Evolutionary conservation across 2,329 filamentous ascomycete species (phyloP), one percentile per base, ranked within the genome.

Genomic region (Neonectria faginata): DNA sequence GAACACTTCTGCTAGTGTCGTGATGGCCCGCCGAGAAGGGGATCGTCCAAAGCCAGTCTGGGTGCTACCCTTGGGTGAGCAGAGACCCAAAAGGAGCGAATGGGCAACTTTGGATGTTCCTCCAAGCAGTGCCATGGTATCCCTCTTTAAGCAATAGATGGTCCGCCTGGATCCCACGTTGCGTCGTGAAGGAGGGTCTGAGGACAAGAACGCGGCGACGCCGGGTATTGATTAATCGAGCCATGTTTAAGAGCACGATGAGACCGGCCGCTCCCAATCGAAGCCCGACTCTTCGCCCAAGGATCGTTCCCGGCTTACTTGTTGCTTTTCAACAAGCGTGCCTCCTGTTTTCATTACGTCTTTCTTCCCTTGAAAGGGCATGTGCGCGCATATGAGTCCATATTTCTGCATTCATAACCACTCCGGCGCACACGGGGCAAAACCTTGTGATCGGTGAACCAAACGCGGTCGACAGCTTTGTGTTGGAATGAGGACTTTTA

Each of bases 81-180:
- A n/a, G 12, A 64, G 70, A 61, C 68, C 68, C 67, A 66, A 64
- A 64, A 53, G 36, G 20, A 61, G 60, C 71, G 71, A 73, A 73
- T 73, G 47, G 62, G 62, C 62, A 36, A 50, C 25, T 39, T 65
- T 51, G 67, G 60, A 65, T 61, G 39, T 59, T 59, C 47, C 57
- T 57, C 45, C 39, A 47, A 68, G 53, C 39, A 60, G 57, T 44
- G 31, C 57, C 62, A 59, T 58, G 47, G 71, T 68, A 68, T 64
- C 51, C 68, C 64, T 67, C 58, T 67, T 71, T 62, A 54, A 67
- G 61, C 39, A 51, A 67, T 65, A 60, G 59, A 65, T 63, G 64
- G 61, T 51, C 66, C 59, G 57, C 60, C 57, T 68, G 53, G 54
- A 57, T 62, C 56, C 64, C 51, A 57, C 56, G 55, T 57, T 67